Evolutionary conservation across 164 flowering plant genomes (phyloP).

Genomic region (Platanus orientalis): DNA sequence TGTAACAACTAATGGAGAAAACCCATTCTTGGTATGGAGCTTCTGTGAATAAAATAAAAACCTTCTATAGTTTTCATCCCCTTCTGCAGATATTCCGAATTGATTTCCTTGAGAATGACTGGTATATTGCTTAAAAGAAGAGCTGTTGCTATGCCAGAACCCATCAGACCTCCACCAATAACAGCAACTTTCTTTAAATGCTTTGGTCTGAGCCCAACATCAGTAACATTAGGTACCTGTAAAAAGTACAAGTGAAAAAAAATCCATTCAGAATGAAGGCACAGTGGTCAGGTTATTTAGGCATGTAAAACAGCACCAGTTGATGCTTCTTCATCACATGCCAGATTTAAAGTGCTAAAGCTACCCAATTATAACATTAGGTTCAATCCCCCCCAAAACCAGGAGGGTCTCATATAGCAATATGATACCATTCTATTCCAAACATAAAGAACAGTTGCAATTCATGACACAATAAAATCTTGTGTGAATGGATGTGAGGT

Average conservation of each 20-base stretch:
- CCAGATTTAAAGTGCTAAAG: too few species aligned
- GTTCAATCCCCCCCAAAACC: too few species aligned
- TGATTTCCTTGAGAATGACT: conserved; percentile 88
- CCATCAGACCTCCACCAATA: conserved; percentile 97
- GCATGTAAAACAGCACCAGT: background rate
- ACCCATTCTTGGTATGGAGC: background rate
- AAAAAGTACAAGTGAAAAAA: conserved; percentile 2
- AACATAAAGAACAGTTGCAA: too few species aligned
- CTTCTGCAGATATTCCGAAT: conserved; percentile 66
- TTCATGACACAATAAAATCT: too few species aligned
- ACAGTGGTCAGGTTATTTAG: background rate
- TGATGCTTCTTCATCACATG: background rate
- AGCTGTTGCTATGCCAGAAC: conserved; percentile 95
- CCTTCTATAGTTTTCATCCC: conserved; percentile 81
- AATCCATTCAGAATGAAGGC: background rate
- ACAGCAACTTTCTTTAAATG: conserved; percentile 80
- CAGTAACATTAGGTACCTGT: conserved; percentile 85
- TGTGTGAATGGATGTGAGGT: too few species aligned
- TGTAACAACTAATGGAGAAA: conserved; percentile 1
- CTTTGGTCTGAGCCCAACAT: conserved; percentile 83
- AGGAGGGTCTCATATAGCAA: background rate
- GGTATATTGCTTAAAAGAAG: conserved; percentile 52
- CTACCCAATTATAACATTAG: too few species aligned
- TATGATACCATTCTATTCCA: background rate
- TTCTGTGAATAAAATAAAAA: conserved; percentile 16